Conservation (phyloP, 2,329 filamentous ascomycete genomes). For the Zymoseptoria passerinii region DNA sequence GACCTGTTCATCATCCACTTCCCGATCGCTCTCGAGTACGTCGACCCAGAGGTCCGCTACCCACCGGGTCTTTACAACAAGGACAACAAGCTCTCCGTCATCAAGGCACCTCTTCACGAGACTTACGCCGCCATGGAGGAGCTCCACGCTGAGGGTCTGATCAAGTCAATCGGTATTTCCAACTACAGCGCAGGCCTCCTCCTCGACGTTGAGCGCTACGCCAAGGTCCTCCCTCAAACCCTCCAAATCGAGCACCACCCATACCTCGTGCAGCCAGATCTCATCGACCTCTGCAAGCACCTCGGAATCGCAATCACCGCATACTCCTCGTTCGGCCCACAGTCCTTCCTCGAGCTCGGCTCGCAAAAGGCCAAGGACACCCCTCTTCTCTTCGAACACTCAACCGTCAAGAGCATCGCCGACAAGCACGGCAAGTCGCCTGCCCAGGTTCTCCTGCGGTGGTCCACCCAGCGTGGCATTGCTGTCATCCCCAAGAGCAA, state of each 20-base stretch:
- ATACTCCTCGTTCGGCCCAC: constrained; percentile 76
- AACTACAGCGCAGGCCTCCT: constrained; percentile 75
- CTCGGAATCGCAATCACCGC: constrained; percentile 60
- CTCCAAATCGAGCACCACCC: constrained; percentile 89
- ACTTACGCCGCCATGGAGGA: constrained; percentile 77
- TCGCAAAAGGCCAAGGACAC: constrained; percentile 59
- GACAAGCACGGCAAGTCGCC: constrained; percentile 63
- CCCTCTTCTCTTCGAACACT: constrained; percentile 63
- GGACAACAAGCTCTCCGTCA: constrained; percentile 55
- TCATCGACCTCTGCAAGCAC: constrained; percentile 60
- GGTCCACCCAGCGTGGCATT: constrained; percentile 74
- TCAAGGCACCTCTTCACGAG: constrained; percentile 66
- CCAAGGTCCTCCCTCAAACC: constrained; percentile 62
- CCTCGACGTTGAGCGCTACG: constrained; percentile 72
- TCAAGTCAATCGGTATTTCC: constrained; percentile 67
- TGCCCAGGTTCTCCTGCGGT: constrained; percentile 75
- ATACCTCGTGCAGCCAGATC: constrained; percentile 67
- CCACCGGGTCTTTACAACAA: constrained; percentile 66
- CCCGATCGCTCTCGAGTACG: constrained; percentile 76
- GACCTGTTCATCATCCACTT: constrained; percentile 78
- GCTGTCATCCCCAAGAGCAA: constrained; percentile 77
- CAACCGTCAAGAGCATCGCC: constrained; percentile 56
- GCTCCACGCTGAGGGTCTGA: constrained; percentile 60
- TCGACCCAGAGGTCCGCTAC: constrained; percentile 70
- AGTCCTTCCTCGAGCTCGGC: constrained; percentile 69